Conservation (phyloP, 1,139 yeast genomes). For the Saccharomyces uvarum region DNA sequence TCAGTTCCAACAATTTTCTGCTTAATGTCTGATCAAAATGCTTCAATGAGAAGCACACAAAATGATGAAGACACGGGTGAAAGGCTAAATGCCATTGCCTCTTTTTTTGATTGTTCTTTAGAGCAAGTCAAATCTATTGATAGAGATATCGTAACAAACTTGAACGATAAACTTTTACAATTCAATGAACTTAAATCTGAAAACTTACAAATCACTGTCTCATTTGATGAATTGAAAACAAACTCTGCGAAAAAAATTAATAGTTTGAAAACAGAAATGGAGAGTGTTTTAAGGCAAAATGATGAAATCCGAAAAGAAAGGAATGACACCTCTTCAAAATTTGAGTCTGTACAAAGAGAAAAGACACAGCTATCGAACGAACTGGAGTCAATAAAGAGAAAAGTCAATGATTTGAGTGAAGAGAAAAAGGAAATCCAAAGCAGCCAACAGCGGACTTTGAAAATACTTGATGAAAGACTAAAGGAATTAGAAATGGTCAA, state of each 20-base stretch:
- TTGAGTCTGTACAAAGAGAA: not conserved
- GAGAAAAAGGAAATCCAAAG: conserved; percentile 42
- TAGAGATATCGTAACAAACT: not conserved
- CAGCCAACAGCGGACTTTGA: conserved; percentile 10
- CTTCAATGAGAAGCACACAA: not conserved
- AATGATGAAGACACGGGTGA: not conserved
- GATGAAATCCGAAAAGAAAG: conserved; percentile 5
- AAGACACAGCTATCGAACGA: not conserved
- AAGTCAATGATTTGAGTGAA: conserved; percentile 27
- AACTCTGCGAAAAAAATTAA: conserved; percentile 30
- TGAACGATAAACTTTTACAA: not conserved
- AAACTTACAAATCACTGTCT: conserved; percentile 29
- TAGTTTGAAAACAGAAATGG: conserved; percentile 47
- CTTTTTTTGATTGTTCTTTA: not conserved
- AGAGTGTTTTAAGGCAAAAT: conserved; percentile 29
- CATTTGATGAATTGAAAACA: conserved; percentile 47
- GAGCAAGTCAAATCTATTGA: not conserved
- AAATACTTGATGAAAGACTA: conserved; percentile 30
- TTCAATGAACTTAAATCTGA: conserved; percentile 10
- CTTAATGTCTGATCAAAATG: not conserved
- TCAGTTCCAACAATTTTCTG: not conserved
- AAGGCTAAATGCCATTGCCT: not conserved
- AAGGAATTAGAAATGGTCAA: conserved; percentile 8
- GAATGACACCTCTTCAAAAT: not conserved
- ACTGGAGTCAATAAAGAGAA: not conserved